Percentiles rank a stretch among this genome's conserved stretches.
phyloP scores from a whole-genome alignment of 352 stramenopile species.

The Phytophthora idaei region DNA sequence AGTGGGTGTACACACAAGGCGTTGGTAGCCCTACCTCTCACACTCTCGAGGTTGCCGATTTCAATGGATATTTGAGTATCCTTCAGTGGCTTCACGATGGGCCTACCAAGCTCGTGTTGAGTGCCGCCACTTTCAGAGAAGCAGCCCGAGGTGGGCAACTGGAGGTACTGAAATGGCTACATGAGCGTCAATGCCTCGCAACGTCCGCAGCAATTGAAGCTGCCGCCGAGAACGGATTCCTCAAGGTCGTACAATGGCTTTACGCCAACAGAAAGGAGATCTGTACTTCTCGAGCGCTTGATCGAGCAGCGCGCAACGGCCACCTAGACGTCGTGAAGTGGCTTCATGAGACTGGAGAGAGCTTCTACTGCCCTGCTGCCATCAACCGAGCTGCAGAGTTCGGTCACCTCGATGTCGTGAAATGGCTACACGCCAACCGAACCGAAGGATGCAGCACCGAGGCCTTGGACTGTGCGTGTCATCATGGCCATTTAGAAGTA shows the following conservation, averaged over 20 bases:
- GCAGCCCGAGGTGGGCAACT: slow-evolving; percentile 19
- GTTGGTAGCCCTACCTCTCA: neutral
- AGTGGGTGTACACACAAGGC: slow-evolving; percentile 13
- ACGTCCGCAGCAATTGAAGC: slow-evolving; percentile 21
- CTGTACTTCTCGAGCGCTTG: slow-evolving; percentile 17
- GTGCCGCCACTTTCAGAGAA: slow-evolving; percentile 8
- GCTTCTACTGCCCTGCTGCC: slow-evolving; percentile 24
- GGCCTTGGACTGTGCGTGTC: slow-evolving; percentile 3
- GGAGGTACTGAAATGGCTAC: slow-evolving; percentile 20
- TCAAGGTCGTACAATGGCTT: slow-evolving; percentile 17
- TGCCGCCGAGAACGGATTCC: slow-evolving; percentile 25
- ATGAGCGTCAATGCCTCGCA: slow-evolving; percentile 10
- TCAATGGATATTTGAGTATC: slow-evolving; percentile 7
- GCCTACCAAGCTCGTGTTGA: slow-evolving; percentile 8
- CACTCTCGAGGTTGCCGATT: slow-evolving; percentile 15
- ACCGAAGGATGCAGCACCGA: slow-evolving; percentile 12
- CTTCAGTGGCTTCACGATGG: slow-evolving; percentile 22
- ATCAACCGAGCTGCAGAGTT: slow-evolving; percentile 27
- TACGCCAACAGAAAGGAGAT: slow-evolving; percentile 4
- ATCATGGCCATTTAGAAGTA: slow-evolving; percentile 6
- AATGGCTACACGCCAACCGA: slow-evolving; percentile 22
- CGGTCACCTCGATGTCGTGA: slow-evolving; percentile 24
- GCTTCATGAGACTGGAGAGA: slow-evolving; percentile 11
- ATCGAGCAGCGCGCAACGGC: slow-evolving; percentile 14
- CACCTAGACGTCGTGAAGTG: slow-evolving; percentile 22